phyloP scores from a whole-genome alignment of 176 grass and related monocot genomes.

The Carex myosuroides region DNA sequence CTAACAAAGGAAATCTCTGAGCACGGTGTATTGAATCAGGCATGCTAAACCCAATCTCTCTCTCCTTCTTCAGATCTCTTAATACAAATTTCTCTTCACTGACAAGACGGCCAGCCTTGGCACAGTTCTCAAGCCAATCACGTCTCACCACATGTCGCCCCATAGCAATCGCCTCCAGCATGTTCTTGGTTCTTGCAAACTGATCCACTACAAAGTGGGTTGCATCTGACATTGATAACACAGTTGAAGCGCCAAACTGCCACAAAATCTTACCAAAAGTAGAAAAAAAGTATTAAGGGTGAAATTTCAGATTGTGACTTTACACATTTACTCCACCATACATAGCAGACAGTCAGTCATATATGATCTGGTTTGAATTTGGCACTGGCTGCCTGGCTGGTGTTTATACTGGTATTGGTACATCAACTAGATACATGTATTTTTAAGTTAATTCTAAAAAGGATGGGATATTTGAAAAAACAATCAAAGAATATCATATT shows the following conservation, averaged over 20 bases:
- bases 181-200: slow-evolving; percentile 83
- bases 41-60: slow-evolving; percentile 73
- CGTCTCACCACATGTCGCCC: slow-evolving; percentile 65
- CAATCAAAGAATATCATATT: neutral
- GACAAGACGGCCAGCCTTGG: slow-evolving; percentile 52
- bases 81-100: slow-evolving; percentile 75
- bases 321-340: neutral
- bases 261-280: slow-evolving; percentile 52
- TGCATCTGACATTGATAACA: slow-evolving; percentile 52
- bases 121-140: slow-evolving; percentile 80
- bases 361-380: neutral
- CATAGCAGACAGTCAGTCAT: neutral
- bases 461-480: neutral
- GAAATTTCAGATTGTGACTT: neutral
- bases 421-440: neutral
- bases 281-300: neutral
- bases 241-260: slow-evolving; percentile 44
- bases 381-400: neutral
- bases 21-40: slow-evolving; percentile 47
- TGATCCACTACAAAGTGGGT: slow-evolving; percentile 81
- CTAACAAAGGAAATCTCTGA: slow-evolving; percentile 40
- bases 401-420: neutral
- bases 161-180: slow-evolving; percentile 83
- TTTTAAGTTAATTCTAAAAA: neutral
- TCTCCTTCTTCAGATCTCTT: slow-evolving; percentile 89